Evolutionary conservation across 441 rosid genomes (phyloP).

Genomic region (Gossypium schwendimanii): DNA sequence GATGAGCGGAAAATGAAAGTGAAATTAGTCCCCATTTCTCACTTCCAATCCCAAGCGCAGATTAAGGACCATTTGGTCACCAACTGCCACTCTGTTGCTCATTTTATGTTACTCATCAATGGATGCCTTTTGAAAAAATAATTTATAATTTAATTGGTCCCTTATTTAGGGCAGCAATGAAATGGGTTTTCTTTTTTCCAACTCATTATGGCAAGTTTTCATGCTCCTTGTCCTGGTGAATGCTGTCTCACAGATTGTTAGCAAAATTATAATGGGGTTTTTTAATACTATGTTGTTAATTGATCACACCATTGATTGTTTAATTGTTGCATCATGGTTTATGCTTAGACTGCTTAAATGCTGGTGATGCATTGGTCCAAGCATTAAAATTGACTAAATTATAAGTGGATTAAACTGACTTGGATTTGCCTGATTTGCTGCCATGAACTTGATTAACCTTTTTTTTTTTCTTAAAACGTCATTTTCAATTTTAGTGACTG

Average conservation of each 20-base stretch:
- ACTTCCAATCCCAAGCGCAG: conserved; percentile 1
- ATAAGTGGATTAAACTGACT: not conserved
- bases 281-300: not conserved
- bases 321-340: not conserved
- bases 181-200: not conserved
- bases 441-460: not conserved
- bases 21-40: not conserved
- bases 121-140: not conserved
- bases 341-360: not conserved
- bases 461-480: not conserved
- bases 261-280: not conserved
- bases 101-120: not conserved
- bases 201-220: not conserved
- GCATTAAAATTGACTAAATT: not conserved
- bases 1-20: conserved; percentile 5
- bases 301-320: not conserved
- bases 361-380: not conserved
- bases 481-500: not conserved
- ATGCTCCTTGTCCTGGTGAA: not conserved
- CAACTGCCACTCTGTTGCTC: not conserved
- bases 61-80: conserved; percentile 9
- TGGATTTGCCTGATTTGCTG: not conserved
- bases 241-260: not conserved
- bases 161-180: not conserved
- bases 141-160: not conserved